phyloP scores from a whole-genome alignment of 2,329 filamentous ascomycete species.

The Apiospora hydei region DNA sequence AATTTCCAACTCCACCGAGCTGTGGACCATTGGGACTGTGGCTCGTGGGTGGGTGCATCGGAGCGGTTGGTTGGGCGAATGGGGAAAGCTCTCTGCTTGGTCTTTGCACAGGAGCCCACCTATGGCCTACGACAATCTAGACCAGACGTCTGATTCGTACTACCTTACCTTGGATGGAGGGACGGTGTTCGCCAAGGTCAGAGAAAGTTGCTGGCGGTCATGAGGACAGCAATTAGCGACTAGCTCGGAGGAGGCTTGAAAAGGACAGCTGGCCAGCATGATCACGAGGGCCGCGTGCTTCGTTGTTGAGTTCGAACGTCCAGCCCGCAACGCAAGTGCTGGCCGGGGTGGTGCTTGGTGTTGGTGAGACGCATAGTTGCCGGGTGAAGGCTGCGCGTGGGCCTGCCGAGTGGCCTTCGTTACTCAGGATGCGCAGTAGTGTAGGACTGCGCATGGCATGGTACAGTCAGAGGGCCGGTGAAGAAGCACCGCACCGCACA shows the following conservation, averaged over 20 bases:
- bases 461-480: not conserved
- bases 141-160: not conserved
- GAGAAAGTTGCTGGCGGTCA: not conserved
- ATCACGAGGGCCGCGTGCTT: conserved; percentile 1
- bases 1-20: not conserved
- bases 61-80: not conserved
- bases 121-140: conserved; percentile 13
- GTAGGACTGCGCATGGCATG: not conserved
- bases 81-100: not conserved
- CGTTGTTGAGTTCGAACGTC: not conserved
- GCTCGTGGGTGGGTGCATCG: not conserved
- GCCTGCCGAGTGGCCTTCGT: conserved; percentile 8
- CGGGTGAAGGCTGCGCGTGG: conserved; percentile 4
- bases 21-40: conserved; percentile 1
- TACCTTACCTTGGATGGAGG: not conserved
- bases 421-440: not conserved
- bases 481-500: not conserved
- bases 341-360: not conserved
- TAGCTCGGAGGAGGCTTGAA: not conserved
- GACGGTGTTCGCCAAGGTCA: conserved; percentile 8
- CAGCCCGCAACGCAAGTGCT: not conserved
- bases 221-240: not conserved
- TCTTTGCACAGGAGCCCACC: not conserved
- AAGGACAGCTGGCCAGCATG: not conserved
- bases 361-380: not conserved